Base-by-base conservation (phyloP, 208 protist species). In the Acanthamoeba lugdunensis region DNA sequence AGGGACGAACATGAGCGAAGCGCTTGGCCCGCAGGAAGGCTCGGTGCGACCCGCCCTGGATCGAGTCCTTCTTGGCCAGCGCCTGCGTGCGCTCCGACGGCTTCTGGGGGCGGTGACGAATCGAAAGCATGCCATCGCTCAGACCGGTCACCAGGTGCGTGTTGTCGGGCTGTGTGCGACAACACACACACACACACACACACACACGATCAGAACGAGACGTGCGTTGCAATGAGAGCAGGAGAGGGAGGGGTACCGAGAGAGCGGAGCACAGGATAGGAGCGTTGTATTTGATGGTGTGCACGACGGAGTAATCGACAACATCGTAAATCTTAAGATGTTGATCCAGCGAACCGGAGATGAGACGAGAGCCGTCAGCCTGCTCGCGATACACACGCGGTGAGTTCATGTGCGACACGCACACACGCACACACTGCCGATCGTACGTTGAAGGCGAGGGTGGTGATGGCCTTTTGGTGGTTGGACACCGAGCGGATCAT, bases 251-350 rank as follows among this genome's bases (percentile, higher is more conserved):
- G 65, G 67, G 33, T 94, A 95, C 95, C 85, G 94, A 94, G 8
- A 96, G 65, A 1, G 94, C 94, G 3, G 95, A 33, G 25, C 73
- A 94, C n/a, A 96, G 88, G 30, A 96, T 54, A 6, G 95, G 95
- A 11, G 94, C 94, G 28, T 93, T 50, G 85, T 95, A 96, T 94
- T 94, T 95, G 93, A 96, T 61, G 41, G 61, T 94, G 79, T 96
- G 92, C 21, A 85, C 58, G n/a, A 96, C 95, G n/a, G 77, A 90
- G 81, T 95, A 95, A 82, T 89, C 94, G 45, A 45, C 48, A 9
- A 95, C 69, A 54, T 96, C 95, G 65, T 95, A 93, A n/a, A 96
- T 89, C 82, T 96, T 96, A 54, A 96, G 91, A 41, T 95, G 91
- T n/a, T 95, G 95, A 69, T 96, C 95, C 16, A 96, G 71, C 69